A percentile compares a stretch with the other conserved stretches of the same genome.
Evolutionary conservation across 805 yeast genomes (phyloP).

Genomic region (Citeromyces nyonsensis): DNA sequence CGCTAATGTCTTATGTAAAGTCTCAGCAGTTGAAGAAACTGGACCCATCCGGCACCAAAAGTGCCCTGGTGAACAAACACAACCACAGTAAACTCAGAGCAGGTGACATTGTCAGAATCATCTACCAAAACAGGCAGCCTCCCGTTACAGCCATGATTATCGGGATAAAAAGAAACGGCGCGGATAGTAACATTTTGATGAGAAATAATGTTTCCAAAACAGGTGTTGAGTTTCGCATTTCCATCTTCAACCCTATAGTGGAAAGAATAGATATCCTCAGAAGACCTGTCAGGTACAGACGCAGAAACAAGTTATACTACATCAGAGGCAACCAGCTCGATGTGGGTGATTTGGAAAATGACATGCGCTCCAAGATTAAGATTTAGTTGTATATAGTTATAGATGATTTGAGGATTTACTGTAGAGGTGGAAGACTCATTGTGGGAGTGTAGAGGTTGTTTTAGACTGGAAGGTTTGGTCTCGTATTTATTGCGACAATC

Average conservation of each 20-base stretch:
- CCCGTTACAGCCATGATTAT: constrained; percentile 67
- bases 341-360: constrained; percentile 47
- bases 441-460: no score
- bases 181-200: constrained; percentile 62
- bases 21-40: constrained; percentile 36
- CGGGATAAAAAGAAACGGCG: constrained; percentile 56
- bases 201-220: constrained; percentile 71
- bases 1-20: constrained; percentile 26
- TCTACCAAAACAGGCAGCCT: constrained; percentile 44
- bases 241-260: constrained; percentile 67
- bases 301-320: constrained; percentile 79
- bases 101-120: constrained; percentile 72
- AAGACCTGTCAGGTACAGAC: constrained; percentile 58
- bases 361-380: no score
- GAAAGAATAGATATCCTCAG: constrained; percentile 64
- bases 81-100: constrained; percentile 43
- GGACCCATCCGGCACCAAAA: constrained; percentile 62
- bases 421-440: no score
- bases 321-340: constrained; percentile 70
- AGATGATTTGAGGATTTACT: no score
- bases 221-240: constrained; percentile 78
- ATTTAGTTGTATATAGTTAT: no score
- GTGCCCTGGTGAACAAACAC: constrained; percentile 30
- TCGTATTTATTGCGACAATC: no score
- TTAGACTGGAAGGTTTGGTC: no score